Evolutionary conservation across 148 eudicot species (phyloP).

Genomic region (Chenopodium album): DNA sequence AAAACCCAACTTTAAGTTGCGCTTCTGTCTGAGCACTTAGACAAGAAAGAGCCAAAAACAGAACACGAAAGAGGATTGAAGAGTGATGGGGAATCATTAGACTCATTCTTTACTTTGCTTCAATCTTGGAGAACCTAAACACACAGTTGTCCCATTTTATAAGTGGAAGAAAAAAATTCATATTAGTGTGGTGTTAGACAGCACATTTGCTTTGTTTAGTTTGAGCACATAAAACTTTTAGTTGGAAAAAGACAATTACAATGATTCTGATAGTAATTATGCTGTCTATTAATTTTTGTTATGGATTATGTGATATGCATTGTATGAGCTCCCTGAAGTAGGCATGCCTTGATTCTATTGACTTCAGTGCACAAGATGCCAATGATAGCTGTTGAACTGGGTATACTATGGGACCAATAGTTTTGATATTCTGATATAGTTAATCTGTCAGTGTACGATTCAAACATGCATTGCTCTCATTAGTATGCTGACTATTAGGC

Average conservation of each 20-base stretch:
- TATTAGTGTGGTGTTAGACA: not conserved
- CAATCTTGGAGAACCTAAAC: not conserved
- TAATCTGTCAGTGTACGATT: not conserved
- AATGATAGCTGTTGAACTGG: not conserved
- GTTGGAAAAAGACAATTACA: not conserved
- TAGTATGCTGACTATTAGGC: not conserved
- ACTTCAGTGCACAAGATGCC: conserved; percentile 2
- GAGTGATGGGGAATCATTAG: conserved; percentile 1
- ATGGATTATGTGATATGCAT: not conserved
- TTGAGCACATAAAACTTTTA: not conserved
- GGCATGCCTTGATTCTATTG: conserved; percentile 1
- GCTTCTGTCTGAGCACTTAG: conserved; percentile 31
- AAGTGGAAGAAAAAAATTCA: not conserved
- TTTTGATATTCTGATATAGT: not conserved
- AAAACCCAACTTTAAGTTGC: conserved; percentile 52
- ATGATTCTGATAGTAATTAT: not conserved
- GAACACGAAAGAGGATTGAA: conserved; percentile 13
- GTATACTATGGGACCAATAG: not conserved
- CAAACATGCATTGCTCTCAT: not conserved
- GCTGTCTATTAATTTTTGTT: conserved; percentile 2
- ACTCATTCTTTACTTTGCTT: not conserved
- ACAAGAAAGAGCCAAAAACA: conserved; percentile 27
- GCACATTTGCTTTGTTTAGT: not conserved
- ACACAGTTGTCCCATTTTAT: conserved; percentile 19
- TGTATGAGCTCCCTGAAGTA: not conserved